These are phyloP conservation scores for Calonectria naviculata DNA, from an alignment of 2,329 filamentous ascomycete genomes.

Conservation along the genomic window DNA sequence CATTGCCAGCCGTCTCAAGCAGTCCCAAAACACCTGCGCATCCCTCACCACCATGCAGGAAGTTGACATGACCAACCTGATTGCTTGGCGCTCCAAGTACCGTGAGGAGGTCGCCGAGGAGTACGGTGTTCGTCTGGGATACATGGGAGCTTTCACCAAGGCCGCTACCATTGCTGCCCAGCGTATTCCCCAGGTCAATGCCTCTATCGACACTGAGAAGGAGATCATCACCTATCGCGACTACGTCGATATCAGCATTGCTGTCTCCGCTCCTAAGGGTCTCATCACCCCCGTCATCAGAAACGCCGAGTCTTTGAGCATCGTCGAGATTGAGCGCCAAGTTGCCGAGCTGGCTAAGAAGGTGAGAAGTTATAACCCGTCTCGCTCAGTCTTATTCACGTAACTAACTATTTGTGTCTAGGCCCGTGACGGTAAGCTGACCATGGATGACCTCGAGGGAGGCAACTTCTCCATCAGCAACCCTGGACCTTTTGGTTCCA, in stretches of 20 bases:
- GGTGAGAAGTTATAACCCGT: conserved; percentile 57
- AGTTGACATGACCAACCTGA: conserved; percentile 70
- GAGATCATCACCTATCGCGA: conserved; percentile 68
- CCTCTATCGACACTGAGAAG: conserved; percentile 66
- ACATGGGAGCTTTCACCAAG: conserved; percentile 83
- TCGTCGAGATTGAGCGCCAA: conserved; percentile 59
- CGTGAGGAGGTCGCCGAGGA: conserved; percentile 57
- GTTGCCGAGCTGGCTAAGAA: conserved; percentile 72
- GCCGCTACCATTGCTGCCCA: conserved; percentile 73
- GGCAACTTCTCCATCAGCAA: conserved; percentile 84
- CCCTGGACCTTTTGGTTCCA: conserved; percentile 76
- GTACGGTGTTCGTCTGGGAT: conserved; percentile 62
- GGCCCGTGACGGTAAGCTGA: conserved; percentile 79
- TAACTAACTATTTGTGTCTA: conserved; percentile 38
- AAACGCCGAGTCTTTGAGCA: conserved; percentile 64
- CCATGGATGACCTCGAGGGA: conserved; percentile 81
- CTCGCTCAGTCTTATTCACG: no score
- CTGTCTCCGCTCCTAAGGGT: conserved; percentile 76
- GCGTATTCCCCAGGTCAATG: conserved; percentile 79
- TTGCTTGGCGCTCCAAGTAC: conserved; percentile 73
- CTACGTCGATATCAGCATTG: conserved; percentile 79
- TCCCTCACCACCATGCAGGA: conserved; percentile 71
- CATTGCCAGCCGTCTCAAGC: conserved; percentile 74
- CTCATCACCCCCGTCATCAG: conserved; percentile 82
- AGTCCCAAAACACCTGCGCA: conserved; percentile 76